Conservation (phyloP, 805 yeast genomes). For the Candida maesae region DNA sequence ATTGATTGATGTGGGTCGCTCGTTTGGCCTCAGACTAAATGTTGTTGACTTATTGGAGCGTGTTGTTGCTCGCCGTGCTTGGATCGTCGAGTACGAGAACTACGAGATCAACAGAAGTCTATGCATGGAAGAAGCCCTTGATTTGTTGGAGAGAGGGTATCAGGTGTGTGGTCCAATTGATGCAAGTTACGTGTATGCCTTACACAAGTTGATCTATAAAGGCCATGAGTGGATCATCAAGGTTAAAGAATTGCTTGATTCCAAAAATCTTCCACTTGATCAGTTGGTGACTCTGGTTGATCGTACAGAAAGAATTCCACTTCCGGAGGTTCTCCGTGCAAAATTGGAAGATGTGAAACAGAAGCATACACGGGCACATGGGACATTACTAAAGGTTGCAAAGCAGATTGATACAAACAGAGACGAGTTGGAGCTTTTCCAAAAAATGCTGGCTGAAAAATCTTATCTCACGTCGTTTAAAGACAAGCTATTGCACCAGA, state of each 20-base stretch:
- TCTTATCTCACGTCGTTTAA: too few species aligned
- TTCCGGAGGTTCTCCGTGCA: conserved; percentile 7
- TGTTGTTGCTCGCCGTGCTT: conserved; percentile 34
- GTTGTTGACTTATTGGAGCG: conserved; percentile 40
- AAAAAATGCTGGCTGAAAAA: too few species aligned
- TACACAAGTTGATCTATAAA: conserved; percentile 7
- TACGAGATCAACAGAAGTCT: conserved; percentile 13
- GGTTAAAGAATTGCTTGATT: conserved; percentile 7
- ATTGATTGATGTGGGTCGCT: conserved; percentile 52
- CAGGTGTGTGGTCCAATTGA: conserved; percentile 25
- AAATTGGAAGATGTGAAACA: conserved; percentile 12
- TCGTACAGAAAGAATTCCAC: conserved; percentile 5
- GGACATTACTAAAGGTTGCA: conserved; percentile 8
- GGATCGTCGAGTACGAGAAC: conserved; percentile 33
- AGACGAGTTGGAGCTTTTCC: conserved; percentile 3
- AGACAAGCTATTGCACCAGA: too few species aligned
- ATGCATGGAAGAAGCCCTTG: conserved; percentile 21
- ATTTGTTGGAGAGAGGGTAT: conserved; percentile 26
- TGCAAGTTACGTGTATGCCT: conserved; percentile 13
- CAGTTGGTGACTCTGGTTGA: conserved; percentile 1
- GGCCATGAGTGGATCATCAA: conserved; percentile 17
- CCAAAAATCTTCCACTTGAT: conserved; percentile 9
- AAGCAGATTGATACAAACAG: conserved; percentile 4
- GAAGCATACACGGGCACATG: conserved; percentile 17
- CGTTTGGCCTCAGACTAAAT: conserved; percentile 55